Conservation (phyloP, 768 basidiomycete genomes). For the Mycena polygramma region DNA sequence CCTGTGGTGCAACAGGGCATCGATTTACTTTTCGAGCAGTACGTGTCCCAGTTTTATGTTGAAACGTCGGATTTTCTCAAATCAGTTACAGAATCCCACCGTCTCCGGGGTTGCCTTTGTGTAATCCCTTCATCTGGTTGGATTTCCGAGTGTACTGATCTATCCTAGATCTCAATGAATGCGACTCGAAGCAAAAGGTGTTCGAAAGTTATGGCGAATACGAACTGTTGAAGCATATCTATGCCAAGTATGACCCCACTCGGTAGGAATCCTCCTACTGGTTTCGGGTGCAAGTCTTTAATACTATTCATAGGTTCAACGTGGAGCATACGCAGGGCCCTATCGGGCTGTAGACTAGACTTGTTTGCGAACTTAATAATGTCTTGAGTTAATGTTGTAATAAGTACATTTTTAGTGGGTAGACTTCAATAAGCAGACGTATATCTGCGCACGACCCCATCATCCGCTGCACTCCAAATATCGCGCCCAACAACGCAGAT, state of each 20-base stretch:
- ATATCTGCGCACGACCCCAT: slow-evolving; percentile 62
- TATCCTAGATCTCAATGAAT: slow-evolving; percentile 48
- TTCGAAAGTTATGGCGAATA: slow-evolving; percentile 57
- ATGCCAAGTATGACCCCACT: not conserved
- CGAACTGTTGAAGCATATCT: not conserved
- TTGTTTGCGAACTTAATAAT: too few relatives aligned
- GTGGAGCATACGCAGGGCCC: not conserved
- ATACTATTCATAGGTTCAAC: not conserved
- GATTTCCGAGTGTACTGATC: not conserved
- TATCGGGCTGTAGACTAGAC: not conserved
- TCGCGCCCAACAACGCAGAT: slow-evolving; percentile 52
- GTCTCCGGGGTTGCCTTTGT: slow-evolving; percentile 54
- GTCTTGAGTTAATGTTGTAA: not conserved
- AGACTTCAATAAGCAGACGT: slow-evolving; percentile 1
- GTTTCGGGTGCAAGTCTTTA: not conserved
- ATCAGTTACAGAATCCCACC: slow-evolving; percentile 44
- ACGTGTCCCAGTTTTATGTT: slow-evolving; percentile 12
- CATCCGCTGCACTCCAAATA: slow-evolving; percentile 73
- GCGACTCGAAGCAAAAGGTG: slow-evolving; percentile 53
- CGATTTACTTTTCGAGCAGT: slow-evolving; percentile 48
- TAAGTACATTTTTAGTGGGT: not conserved
- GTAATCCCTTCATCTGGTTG: slow-evolving; percentile 18
- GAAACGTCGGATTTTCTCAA: not conserved
- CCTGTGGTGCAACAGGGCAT: slow-evolving; percentile 43
- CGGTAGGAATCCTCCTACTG: not conserved